Conservation (phyloP, 345 rosid species). For the Corymbia maculata region DNA sequence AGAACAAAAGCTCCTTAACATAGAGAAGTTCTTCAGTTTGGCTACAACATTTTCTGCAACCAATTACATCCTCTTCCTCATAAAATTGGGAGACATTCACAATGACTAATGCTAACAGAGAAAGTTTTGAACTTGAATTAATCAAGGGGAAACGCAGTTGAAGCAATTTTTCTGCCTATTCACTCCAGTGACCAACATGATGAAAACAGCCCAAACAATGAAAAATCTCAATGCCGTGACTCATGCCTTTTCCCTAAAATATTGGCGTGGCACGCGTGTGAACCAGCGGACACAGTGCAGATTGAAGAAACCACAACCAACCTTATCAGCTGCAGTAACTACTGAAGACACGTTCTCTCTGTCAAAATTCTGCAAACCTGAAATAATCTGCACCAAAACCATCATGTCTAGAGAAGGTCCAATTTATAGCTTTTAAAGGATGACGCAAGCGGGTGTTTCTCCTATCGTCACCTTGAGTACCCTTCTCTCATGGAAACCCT, state of each 20-base stretch:
- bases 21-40: background rate
- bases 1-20: background rate
- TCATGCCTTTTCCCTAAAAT: background rate
- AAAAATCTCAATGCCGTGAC: background rate
- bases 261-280: background rate
- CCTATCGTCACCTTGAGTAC: conserved; percentile 35
- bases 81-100: background rate
- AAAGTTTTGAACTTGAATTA: background rate
- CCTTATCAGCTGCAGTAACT: conserved; percentile 61
- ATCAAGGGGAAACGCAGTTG: background rate
- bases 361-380: conserved; percentile 47
- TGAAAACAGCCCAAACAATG: background rate
- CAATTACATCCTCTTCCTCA: background rate
- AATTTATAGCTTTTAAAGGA: background rate
- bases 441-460: background rate
- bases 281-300: background rate
- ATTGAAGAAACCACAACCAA: background rate
- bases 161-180: background rate
- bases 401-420: background rate
- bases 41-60: background rate
- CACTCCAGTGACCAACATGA: background rate
- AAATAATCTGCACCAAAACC: conserved; percentile 26
- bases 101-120: background rate
- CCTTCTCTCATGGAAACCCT: conserved; percentile 31
- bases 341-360: conserved; percentile 46